phyloP scores from a whole-genome alignment of 2,329 filamentous ascomycete genomes.

The Trichophyton equinum region DNA sequence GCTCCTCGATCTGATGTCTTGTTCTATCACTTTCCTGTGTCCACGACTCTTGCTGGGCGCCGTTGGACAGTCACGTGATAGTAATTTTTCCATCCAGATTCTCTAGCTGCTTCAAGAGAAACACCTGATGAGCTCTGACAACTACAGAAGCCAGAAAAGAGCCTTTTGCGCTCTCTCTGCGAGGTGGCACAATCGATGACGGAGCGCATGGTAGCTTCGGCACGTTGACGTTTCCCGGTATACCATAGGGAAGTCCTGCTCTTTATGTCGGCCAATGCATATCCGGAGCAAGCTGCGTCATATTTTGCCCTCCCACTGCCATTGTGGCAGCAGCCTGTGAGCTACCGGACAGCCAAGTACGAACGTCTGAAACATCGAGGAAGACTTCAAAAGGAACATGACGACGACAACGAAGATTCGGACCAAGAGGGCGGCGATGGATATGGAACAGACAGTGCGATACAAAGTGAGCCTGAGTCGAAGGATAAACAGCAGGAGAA shows the following conservation, averaged over 20 bases:
- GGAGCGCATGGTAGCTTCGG: neutral
- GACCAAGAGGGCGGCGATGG: constrained; percentile 13
- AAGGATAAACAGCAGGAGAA: neutral
- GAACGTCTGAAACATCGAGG: constrained; percentile 20
- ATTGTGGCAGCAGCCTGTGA: constrained; percentile 25
- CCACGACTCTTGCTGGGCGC: too few relatives aligned
- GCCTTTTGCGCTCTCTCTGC: neutral
- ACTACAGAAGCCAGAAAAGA: neutral
- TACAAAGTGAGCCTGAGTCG: constrained; percentile 11
- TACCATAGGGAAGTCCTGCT: neutral
- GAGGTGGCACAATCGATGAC: neutral
- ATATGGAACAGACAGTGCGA: constrained; percentile 15
- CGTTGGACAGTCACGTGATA: too few relatives aligned
- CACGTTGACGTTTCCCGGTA: too few relatives aligned
- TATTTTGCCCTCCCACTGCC: constrained; percentile 29
- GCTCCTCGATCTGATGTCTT: too few relatives aligned
- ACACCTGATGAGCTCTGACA: too few relatives aligned
- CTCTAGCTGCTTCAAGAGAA: too few relatives aligned
- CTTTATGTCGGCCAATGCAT: neutral
- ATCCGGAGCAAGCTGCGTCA: constrained; percentile 20
- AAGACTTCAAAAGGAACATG: neutral
- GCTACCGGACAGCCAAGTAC: constrained; percentile 25
- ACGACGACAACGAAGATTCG: constrained; percentile 3
- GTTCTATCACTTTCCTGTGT: too few relatives aligned
- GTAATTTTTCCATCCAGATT: too few relatives aligned